Conservation (phyloP, 805 yeast genomes). For the Kuraishia ogatae region DNA sequence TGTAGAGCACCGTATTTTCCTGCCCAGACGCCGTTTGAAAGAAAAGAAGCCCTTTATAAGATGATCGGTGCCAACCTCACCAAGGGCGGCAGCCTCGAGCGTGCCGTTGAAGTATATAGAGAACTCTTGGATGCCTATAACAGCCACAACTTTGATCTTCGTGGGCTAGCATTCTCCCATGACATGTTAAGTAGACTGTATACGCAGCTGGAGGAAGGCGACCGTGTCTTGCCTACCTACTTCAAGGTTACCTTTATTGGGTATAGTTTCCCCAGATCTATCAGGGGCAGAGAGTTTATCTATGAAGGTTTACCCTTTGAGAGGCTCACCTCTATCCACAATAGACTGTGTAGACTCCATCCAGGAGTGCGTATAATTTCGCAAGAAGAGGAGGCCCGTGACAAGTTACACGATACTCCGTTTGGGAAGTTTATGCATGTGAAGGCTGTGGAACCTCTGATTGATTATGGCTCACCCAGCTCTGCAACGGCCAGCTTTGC, state of each 20-base stretch:
- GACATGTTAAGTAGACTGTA: conserved; percentile 62
- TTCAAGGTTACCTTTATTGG: conserved; percentile 79
- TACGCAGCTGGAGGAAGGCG: conserved; percentile 54
- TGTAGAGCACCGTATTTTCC: conserved; percentile 65
- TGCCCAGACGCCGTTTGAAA: conserved; percentile 69
- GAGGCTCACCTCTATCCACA: conserved; percentile 76
- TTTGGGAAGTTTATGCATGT: conserved; percentile 72
- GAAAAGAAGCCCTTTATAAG: conserved; percentile 66
- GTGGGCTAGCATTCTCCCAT: conserved; percentile 66
- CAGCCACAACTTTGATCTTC: conserved; percentile 63
- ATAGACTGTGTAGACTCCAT: conserved; percentile 61
- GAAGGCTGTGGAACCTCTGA: conserved; percentile 61
- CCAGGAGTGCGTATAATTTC: conserved; percentile 75
- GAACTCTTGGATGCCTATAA: conserved; percentile 72
- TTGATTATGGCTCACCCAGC: conserved; percentile 27
- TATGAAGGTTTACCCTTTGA: conserved; percentile 86
- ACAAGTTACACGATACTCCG: conserved; percentile 38
- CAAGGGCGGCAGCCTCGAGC: conserved; percentile 67
- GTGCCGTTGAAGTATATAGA: conserved; percentile 71
- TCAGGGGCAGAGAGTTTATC: conserved; percentile 69
- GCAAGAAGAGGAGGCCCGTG: conserved; percentile 43
- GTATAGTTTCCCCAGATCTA: conserved; percentile 70
- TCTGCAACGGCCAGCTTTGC: conserved; percentile 41
- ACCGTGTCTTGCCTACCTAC: conserved; percentile 67
- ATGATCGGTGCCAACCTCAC: conserved; percentile 63